Base-by-base conservation (phyloP, 2,329 filamentous ascomycete genomes). In the Polytolypa hystricis region DNA sequence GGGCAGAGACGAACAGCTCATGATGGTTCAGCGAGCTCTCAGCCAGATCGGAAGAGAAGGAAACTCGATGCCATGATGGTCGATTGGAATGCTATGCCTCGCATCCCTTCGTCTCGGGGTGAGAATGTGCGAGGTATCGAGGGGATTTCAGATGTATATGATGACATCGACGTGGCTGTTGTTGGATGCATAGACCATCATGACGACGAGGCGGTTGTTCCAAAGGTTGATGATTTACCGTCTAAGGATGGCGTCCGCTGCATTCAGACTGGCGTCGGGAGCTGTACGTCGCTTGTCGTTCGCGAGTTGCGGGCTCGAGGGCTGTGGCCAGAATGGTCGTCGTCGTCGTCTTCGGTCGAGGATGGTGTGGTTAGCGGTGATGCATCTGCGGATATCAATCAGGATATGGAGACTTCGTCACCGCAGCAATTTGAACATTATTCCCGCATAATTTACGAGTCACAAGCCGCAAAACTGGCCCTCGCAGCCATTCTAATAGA, bases 141-240 rank as follows among this genome's bases (percentile, higher is more conserved):
- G 18, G 55, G 58, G 1, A 55, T 72, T 11, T 68, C 69, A 31
- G 47, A 56, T 4, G 47, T 56, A 6, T 5, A 30, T n/a, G 14
- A 38, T 3, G 30, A 33, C 28, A 29, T 42, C 3, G 46, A 49
- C 2, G 55, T 64, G 35, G 56, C 58, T 11, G 64, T 76, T 2
- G 49, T 62, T 3, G 73, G 70, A 4, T 70, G 70, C 30, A 71
- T 80, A 37, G 75, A 80, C 48, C 75, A 80, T 48, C 76, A 79
- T 46, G 65, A 69, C 3, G 73, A 79, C 37, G 75, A 80, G 47
- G 42, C 57, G 10, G 67, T 62, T 37, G 62, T 77, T 2, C 62
- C 70, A 0, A 25, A 51, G 8, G 51, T 61, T 3, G 47, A 42
- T 3, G 20, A 30, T 4, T 23, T 54, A 15, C 19, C 32, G 16